Evolutionary conservation across 345 rosid species (phyloP), one percentile per base, ranked within the genome.

Genomic region (Bruguiera sexangula): DNA sequence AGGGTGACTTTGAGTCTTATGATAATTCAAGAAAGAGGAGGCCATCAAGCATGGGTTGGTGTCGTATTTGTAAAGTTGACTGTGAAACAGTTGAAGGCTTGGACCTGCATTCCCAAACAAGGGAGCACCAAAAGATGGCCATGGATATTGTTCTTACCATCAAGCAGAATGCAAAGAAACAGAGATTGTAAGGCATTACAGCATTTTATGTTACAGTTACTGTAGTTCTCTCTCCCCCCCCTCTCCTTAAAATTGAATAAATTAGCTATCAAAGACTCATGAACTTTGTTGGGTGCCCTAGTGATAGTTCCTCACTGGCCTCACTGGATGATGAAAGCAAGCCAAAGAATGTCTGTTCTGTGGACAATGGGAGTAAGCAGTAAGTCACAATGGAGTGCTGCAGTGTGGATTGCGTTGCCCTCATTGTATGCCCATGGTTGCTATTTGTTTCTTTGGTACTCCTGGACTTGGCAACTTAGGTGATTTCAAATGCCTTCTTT

Each of bases 51-150:
- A 79, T 70, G 82, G 93, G 89, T 39, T 90, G 96, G 96, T 90
- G 96, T 67, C 88, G 90, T 29, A 85, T 90, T 50, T 90, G 96
- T 82, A 87, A 85, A 69, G 80, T 88, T 58, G 94, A 90, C 60
- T 87, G 96, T 69, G 87, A 87, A 77, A 83, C 92, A 27, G 88
- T 87, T 60, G 92, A 88, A 73, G 85, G 94, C 68, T 77, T 84
- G 73, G 89, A 88, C 75, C 67, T 86, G 62, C 92, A 92, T 84
- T 86, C 90, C 26, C 92, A 86, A 75, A 81, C 88, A 3, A 82
- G 88, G 76, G 89, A 85, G 71, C 93, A 89, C 81, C 97, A 89
- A 77, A 83, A 83, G 76, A 80, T 71, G 76, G 85, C 90, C 37
- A 80, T 85, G 89, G 96, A 88, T 73, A 76, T 87, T 79, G 92